Evolutionary conservation across 805 yeast species (phyloP).

Genomic region (Maudiozyma bulderi): DNA sequence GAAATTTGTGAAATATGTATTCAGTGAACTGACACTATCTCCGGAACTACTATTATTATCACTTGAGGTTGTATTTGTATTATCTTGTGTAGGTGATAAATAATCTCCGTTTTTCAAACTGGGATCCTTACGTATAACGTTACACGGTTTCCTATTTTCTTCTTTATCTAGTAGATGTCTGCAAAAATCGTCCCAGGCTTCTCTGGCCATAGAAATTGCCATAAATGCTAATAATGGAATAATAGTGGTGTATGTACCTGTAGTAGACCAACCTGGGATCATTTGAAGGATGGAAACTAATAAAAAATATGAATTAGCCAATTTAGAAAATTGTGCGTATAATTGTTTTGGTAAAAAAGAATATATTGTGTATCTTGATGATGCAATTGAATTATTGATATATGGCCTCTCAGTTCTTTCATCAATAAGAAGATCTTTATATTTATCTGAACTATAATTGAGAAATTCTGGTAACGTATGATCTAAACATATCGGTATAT

Average conservation of each 20-base stretch:
- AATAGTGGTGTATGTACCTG: slow-evolving; percentile 91
- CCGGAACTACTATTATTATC: not conserved
- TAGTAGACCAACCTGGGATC: slow-evolving; percentile 96
- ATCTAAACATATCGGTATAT: slow-evolving; percentile 54
- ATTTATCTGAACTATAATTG: slow-evolving; percentile 9
- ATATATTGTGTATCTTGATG: slow-evolving; percentile 74
- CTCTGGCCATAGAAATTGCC: slow-evolving; percentile 80
- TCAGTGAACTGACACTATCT: not conserved
- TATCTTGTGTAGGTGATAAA: not conserved
- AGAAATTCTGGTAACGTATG: slow-evolving; percentile 23
- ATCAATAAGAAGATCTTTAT: slow-evolving; percentile 41
- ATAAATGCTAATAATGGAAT: slow-evolving; percentile 81
- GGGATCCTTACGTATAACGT: slow-evolving; percentile 27
- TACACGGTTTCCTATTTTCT: slow-evolving; percentile 57
- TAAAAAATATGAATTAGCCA: slow-evolving; percentile 88
- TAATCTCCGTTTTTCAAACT: not conserved
- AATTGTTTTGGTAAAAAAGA: slow-evolving; percentile 84
- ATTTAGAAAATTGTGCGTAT: slow-evolving; percentile 80
- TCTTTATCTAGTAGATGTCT: slow-evolving; percentile 77
- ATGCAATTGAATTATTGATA: slow-evolving; percentile 60
- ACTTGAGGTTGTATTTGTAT: not conserved
- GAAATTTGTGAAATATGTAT: slow-evolving; percentile 18
- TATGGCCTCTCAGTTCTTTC: slow-evolving; percentile 56
- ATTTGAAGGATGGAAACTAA: slow-evolving; percentile 85
- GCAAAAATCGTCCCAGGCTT: slow-evolving; percentile 87